phyloP scores from a whole-genome alignment of 495 filamentous ascomycete species.

The Trichocladium antarcticum region DNA sequence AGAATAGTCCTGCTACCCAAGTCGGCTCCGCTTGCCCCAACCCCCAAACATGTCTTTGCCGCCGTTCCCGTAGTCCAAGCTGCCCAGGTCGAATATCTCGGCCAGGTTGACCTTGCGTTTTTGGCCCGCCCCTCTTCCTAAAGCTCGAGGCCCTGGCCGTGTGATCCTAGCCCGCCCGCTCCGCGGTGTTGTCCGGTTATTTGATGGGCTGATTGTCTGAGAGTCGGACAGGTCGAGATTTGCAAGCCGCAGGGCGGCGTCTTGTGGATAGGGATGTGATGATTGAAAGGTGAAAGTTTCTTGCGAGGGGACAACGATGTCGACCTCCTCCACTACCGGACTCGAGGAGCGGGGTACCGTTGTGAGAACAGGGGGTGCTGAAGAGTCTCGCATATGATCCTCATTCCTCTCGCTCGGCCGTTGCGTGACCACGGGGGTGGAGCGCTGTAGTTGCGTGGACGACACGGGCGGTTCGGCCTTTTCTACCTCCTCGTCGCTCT shows the following conservation, averaged over 20 bases:
- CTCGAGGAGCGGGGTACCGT: constrained; percentile 15
- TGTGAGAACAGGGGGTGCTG: constrained; percentile 17
- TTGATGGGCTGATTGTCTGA: constrained; percentile 15
- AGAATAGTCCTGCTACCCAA: constrained; percentile 36
- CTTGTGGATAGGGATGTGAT: constrained; percentile 54
- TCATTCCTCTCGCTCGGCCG: constrained; percentile 28
- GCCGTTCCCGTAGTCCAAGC: constrained; percentile 42
- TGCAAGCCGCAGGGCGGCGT: constrained; percentile 51
- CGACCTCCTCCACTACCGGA: constrained; percentile 21
- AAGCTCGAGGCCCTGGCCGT: constrained; percentile 33
- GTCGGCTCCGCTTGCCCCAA: constrained; percentile 59
- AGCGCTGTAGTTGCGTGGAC: constrained; percentile 51
- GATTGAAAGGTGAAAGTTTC: constrained; percentile 65
- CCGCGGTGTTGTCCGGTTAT: constrained; percentile 34
- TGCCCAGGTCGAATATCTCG: constrained; percentile 75
- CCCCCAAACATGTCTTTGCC: constrained; percentile 55
- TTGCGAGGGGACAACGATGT: constrained; percentile 31
- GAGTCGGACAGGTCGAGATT: constrained; percentile 42
- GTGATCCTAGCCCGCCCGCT: constrained; percentile 33
- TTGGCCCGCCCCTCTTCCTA: constrained; percentile 53
- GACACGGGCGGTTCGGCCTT: constrained; percentile 42
- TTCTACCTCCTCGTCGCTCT: constrained; percentile 65
- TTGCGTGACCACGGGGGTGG: constrained; percentile 34
- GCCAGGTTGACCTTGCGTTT: constrained; percentile 68
- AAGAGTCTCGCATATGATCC: constrained; percentile 36